Conservation (phyloP, 2,329 filamentous ascomycete species). For the Pseudocercospora crystallina region DNA sequence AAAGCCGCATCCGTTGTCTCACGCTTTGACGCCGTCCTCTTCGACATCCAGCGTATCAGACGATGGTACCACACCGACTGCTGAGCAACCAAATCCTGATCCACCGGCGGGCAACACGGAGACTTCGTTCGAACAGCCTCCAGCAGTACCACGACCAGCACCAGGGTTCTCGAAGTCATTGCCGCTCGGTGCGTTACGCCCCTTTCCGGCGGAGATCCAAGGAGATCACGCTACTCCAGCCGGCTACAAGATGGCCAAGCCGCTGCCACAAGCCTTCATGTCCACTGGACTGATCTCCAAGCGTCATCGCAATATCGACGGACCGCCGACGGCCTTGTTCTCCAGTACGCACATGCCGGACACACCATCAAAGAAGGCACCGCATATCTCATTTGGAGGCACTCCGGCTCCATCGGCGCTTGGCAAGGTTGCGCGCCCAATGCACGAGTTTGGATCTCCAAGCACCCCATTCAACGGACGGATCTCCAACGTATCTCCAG, state of each 20-base stretch:
- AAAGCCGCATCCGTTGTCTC: constrained; percentile 76
- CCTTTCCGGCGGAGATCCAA: constrained; percentile 41
- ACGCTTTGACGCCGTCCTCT: constrained; percentile 82
- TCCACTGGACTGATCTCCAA: constrained; percentile 95
- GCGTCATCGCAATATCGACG: constrained; percentile 76
- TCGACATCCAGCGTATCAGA: constrained; percentile 76
- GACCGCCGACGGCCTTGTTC: constrained; percentile 53
- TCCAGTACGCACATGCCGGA: constrained; percentile 75
- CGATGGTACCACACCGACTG: constrained; percentile 45
- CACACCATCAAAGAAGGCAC: constrained; percentile 92
- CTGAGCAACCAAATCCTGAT: constrained; percentile 38
- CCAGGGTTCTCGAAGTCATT: constrained; percentile 72
- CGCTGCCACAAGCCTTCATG: constrained; percentile 81
- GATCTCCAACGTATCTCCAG: constrained; percentile 60
- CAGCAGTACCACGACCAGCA: constrained; percentile 53
- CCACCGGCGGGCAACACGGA: constrained; percentile 3
- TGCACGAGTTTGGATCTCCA: constrained; percentile 74
- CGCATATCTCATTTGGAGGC: constrained; percentile 62
- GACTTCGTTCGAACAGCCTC: constrained; percentile 16
- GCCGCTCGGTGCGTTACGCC: constrained; percentile 64
- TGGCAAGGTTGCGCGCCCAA: constrained; percentile 61
- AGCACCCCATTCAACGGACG: constrained; percentile 76
- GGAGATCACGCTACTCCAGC: constrained; percentile 69
- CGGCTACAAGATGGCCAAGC: constrained; percentile 73
- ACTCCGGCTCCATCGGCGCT: constrained; percentile 57